These are phyloP conservation scores for Neurospora tetrasperma DNA, from an alignment of 495 filamentous ascomycete genomes.

Conservation along the genomic window DNA sequence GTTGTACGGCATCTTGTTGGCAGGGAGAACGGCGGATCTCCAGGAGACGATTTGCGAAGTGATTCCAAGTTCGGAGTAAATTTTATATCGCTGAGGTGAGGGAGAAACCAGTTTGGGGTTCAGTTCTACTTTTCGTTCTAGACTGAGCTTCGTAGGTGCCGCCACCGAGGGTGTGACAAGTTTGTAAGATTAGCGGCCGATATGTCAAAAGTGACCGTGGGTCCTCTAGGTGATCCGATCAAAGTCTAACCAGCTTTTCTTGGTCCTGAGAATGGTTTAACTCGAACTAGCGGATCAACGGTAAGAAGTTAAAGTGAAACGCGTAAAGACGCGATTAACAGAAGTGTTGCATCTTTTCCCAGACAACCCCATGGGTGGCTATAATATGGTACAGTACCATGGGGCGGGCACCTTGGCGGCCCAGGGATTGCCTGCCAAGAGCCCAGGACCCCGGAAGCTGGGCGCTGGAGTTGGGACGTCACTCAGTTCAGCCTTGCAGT, in stretches of 20 bases:
- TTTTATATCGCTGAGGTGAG: neutral
- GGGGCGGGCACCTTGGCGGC: neutral
- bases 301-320: neutral
- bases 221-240: neutral
- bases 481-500: neutral
- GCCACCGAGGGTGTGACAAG: neutral
- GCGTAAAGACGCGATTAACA: neutral
- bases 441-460: neutral
- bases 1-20: conserved; percentile 71
- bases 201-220: neutral
- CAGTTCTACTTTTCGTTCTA: neutral
- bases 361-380: neutral
- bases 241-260: neutral
- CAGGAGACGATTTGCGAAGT: neutral
- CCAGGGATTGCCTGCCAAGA: neutral
- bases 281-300: neutral
- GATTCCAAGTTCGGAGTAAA: neutral
- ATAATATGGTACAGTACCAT: neutral
- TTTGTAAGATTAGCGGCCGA: neutral
- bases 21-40: neutral
- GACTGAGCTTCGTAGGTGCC: neutral
- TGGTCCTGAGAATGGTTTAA: neutral
- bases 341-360: neutral
- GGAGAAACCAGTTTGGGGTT: too few species aligned
- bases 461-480: neutral